Conservation (phyloP, 2,329 filamentous ascomycete genomes). For the Trichoderma sp. region DNA sequence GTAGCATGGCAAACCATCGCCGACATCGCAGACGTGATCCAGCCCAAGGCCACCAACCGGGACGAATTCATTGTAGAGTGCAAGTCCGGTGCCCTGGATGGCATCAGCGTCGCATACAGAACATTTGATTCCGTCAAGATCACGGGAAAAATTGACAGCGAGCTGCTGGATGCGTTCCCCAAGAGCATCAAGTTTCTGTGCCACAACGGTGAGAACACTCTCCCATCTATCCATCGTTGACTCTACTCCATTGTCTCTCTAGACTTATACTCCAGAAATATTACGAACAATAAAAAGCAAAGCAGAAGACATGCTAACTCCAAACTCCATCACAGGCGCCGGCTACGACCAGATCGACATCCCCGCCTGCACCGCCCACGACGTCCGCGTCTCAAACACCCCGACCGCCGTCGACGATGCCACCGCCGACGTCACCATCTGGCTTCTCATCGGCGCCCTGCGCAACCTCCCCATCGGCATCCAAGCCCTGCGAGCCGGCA, state of each 20-base stretch:
- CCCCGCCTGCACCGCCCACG: constrained; percentile 63
- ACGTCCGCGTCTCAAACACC: constrained; percentile 73
- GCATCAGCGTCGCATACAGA: constrained; percentile 63
- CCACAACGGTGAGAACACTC: constrained; percentile 50
- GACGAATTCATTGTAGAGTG: constrained; percentile 68
- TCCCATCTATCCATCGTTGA: background rate
- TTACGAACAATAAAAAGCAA: background rate
- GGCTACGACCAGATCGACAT: constrained; percentile 85
- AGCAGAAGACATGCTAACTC: background rate
- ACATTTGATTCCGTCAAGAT: constrained; percentile 63
- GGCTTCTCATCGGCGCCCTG: constrained; percentile 75
- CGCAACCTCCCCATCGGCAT: constrained; percentile 69
- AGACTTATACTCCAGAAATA: background rate
- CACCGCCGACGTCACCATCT: constrained; percentile 78
- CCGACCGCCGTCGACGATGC: constrained; percentile 79
- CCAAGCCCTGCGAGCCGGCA: constrained; percentile 59
- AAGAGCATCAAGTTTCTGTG: constrained; percentile 55
- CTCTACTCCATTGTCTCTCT: background rate
- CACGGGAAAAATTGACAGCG: constrained; percentile 69
- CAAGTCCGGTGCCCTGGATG: constrained; percentile 62
- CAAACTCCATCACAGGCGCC: constrained; percentile 51
- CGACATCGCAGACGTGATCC: constrained; percentile 62
- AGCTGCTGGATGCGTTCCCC: constrained; percentile 60
- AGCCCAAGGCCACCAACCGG: constrained; percentile 59
- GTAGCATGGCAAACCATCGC: constrained; percentile 61